A percentile compares a stretch with the other conserved stretches of the same genome.
These are phyloP conservation scores for Berberis vulgaris DNA, from an alignment of 164 flowering plant genomes.

Conservation along the genomic window DNA sequence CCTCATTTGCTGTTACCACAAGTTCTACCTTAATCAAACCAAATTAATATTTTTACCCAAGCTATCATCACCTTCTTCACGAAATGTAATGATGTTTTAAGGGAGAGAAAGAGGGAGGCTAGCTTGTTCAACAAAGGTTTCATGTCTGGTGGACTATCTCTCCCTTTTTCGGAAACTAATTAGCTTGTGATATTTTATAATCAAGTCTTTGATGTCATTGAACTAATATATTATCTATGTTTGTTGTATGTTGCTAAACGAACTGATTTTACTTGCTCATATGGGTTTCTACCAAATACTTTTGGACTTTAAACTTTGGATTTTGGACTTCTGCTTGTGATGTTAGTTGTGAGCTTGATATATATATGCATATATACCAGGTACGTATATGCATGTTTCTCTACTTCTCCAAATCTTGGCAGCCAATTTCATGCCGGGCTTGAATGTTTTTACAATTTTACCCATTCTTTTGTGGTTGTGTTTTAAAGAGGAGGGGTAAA, in stretches of 20 bases:
- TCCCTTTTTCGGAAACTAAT: not conserved
- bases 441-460: too few relatives aligned
- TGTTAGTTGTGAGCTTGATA: too few relatives aligned
- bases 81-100: not conserved
- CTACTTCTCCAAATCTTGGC: too few relatives aligned
- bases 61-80: not conserved
- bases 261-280: not conserved
- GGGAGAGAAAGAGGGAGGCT: not conserved
- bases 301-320: not conserved
- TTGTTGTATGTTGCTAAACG: not conserved
- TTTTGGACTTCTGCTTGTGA: too few relatives aligned
- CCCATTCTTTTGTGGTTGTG: too few relatives aligned
- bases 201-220: not conserved
- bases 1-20: not conserved
- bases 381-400: too few relatives aligned
- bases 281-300: slow-evolving; percentile 1
- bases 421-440: too few relatives aligned
- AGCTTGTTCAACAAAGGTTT: not conserved
- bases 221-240: too few relatives aligned
- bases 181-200: not conserved
- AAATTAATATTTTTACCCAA: not conserved
- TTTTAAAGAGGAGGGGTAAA: too few relatives aligned
- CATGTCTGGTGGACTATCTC: not conserved
- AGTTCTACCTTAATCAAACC: not conserved
- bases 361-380: too few relatives aligned